These are phyloP conservation scores for Rhododendron ferrugineum DNA, from an alignment of 148 eudicot species.

Conservation along the genomic window DNA sequence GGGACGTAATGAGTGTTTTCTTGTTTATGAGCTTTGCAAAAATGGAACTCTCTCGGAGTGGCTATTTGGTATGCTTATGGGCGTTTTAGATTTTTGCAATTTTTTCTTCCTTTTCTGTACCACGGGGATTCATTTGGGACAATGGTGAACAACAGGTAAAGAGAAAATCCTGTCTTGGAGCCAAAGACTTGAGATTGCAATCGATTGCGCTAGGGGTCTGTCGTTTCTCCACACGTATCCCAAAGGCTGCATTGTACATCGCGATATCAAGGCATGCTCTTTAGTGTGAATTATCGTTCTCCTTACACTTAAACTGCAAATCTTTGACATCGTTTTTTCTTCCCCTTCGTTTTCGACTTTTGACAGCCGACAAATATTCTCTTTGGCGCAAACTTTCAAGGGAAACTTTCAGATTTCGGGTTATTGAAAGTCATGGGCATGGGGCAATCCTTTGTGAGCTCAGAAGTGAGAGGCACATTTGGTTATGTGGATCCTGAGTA, in stretches of 20 bases:
- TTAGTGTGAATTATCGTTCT: neutral
- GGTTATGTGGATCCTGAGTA: conserved; percentile 63
- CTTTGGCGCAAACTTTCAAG: conserved; percentile 29
- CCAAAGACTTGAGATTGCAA: conserved; percentile 40
- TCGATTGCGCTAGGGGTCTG: conserved; percentile 45
- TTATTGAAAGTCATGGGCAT: conserved; percentile 37
- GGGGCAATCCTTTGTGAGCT: conserved; percentile 45
- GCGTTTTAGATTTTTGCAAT: neutral
- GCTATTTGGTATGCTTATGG: conserved; percentile 34
- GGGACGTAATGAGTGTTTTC: conserved; percentile 41
- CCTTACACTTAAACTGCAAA: neutral
- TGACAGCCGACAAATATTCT: conserved; percentile 55
- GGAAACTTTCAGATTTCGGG: conserved; percentile 45
- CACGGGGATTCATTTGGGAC: neutral
- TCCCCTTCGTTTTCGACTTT: neutral
- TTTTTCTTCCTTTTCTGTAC: neutral
- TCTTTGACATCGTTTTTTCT: neutral
- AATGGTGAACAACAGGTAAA: conserved; percentile 23
- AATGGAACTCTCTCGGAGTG: conserved; percentile 52
- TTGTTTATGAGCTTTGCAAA: conserved; percentile 47
- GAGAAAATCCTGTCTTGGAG: conserved; percentile 37
- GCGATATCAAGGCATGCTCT: conserved; percentile 43
- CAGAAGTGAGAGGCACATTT: conserved; percentile 57
- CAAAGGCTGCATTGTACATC: conserved; percentile 46
- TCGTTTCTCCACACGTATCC: conserved; percentile 50